These are phyloP conservation scores for Corchorus olitorius DNA, from an alignment of 345 rosid genomes.

Conservation along the genomic window DNA sequence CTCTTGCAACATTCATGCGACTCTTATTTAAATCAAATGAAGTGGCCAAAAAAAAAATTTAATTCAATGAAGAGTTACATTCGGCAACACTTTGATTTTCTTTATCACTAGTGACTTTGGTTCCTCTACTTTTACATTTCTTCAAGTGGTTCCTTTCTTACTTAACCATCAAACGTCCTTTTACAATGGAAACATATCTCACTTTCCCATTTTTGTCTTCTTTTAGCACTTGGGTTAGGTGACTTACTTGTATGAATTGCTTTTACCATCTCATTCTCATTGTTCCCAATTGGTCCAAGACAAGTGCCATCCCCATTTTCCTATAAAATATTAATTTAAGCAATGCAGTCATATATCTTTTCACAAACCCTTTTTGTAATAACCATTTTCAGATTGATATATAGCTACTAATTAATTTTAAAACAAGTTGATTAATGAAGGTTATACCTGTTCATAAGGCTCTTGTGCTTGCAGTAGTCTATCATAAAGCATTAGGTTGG, in stretches of 20 bases:
- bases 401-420: no score
- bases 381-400: no score
- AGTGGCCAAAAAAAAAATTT: not conserved
- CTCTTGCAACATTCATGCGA: not conserved
- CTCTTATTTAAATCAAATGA: not conserved
- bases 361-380: no score
- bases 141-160: not conserved
- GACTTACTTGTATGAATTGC: not conserved
- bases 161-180: not conserved
- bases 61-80: not conserved
- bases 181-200: not conserved
- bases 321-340: not conserved
- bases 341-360: no score
- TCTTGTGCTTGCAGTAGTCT: no score
- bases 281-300: not conserved
- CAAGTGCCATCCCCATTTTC: not conserved
- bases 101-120: not conserved
- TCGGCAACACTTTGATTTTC: not conserved
- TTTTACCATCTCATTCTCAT: not conserved
- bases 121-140: not conserved
- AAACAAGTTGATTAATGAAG: no score
- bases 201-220: not conserved
- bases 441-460: no score
- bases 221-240: not conserved
- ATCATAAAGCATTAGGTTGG: no score